Evolutionary conservation across 140 eudicot genomes (phyloP), one percentile per base, ranked within the genome.

Genomic region (Anethum foeniculum): DNA sequence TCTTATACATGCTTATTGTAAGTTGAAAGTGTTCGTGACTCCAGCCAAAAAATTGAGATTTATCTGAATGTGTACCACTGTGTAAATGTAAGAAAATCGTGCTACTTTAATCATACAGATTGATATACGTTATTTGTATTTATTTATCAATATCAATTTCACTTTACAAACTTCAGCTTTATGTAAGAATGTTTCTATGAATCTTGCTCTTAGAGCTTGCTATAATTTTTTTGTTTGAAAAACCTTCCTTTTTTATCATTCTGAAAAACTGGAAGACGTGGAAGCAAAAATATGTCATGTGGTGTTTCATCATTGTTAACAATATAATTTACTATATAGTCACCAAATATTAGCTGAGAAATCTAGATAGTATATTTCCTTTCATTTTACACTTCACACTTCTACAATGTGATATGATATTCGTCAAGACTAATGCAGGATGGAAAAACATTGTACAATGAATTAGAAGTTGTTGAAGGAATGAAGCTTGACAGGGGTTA

Each of bases 401-500:
- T 34, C 73, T 34, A 8, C 21, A 23, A 43, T 74, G 10, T 74
- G 39, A 19, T 21, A 43, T 74, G 78, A 44, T 36, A 12, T n/a
- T 78, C 36, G 5, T 60, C 44, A 10, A n/a, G 13, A 58, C 81
- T 49, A 12, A 38, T 84, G 83, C 80, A 93, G 98, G 98, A 93
- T 87, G 98, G 98, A 27, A 93, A 93, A 85, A 93, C 98, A 47
- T 75, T 93, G 90, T 85, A 81, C 65, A 93, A 93, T 82, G 98
- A 93, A 76, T 85, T 93, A 47, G 97, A 93, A 93, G 98, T 93
- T 83, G 98, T 93, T 36, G 98, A 93, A 89, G 98, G 98, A 49
- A 93, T 93, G 98, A 93, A 93, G 91, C 86, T 93, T 62, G 98
- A 93, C 83, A 90, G 96, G 80, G 98, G 97, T 49, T 91, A 93